Percentiles rank a stretch among this genome's conserved stretches.
phyloP scores from a whole-genome alignment of 371 early-diverging fungal species.

The Lichtheimia ornata region DNA sequence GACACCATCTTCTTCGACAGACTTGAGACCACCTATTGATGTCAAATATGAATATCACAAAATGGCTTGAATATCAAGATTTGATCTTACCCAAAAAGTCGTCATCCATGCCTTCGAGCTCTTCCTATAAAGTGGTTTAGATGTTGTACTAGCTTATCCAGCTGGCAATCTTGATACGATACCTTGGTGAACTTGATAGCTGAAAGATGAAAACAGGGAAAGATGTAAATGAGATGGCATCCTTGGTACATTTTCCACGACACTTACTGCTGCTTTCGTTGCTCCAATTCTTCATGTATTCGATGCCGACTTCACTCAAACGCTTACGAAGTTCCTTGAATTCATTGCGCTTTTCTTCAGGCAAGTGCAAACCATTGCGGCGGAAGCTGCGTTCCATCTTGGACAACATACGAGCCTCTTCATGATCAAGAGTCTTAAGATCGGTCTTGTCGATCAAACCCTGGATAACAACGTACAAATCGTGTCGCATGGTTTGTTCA shows the following conservation, averaged over 20 bases:
- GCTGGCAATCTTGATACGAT: constrained; percentile 15
- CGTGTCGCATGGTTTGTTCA: constrained; percentile 77
- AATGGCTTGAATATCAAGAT: not conserved
- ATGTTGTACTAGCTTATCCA: constrained; percentile 23
- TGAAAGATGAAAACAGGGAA: constrained; percentile 7
- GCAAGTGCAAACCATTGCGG: constrained; percentile 72
- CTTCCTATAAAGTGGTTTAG: constrained; percentile 51
- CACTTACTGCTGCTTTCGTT: constrained; percentile 57
- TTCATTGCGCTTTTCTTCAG: constrained; percentile 59
- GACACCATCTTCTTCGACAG: constrained; percentile 61
- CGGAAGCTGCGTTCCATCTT: constrained; percentile 66
- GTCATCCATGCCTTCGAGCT: constrained; percentile 76
- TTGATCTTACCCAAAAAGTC: constrained; percentile 62
- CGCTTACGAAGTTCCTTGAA: constrained; percentile 67
- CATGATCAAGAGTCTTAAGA: constrained; percentile 45
- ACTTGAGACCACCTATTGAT: constrained; percentile 40
- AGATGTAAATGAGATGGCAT: not conserved
- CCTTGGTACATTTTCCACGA: not conserved
- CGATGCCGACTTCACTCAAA: constrained; percentile 66
- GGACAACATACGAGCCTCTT: constrained; percentile 69
- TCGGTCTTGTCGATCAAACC: constrained; percentile 58
- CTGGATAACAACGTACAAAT: constrained; percentile 67
- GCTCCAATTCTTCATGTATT: constrained; percentile 66
- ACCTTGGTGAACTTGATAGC: constrained; percentile 51
- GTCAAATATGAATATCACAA: constrained; percentile 1